Evolutionary conservation across 2,329 filamentous ascomycete species (phyloP).

Genomic region (Sporothrix globosa): DNA sequence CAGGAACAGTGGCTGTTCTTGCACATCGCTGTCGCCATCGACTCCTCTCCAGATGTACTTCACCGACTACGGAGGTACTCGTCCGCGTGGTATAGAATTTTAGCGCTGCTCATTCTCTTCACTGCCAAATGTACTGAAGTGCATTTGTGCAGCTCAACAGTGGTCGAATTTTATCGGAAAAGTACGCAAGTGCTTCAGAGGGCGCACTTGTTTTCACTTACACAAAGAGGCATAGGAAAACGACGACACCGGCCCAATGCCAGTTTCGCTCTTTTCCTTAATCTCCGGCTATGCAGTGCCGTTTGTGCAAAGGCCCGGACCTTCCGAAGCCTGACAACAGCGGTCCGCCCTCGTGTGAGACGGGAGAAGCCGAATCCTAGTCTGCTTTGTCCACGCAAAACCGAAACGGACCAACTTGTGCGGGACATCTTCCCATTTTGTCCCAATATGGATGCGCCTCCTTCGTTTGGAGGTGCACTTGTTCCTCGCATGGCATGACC

Average conservation of each 20-base stretch:
- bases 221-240: background rate
- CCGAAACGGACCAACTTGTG: background rate
- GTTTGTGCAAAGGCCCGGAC: constrained; percentile 21
- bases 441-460: background rate
- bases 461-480: background rate
- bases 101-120: background rate
- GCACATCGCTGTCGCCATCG: background rate
- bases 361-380: constrained; percentile 11
- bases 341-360: constrained; percentile 16
- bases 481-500: constrained; percentile 19
- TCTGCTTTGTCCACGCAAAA: background rate
- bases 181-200: background rate
- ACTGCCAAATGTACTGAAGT: background rate
- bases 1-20: constrained; percentile 20
- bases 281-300: background rate
- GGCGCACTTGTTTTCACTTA: background rate
- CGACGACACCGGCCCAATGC: background rate
- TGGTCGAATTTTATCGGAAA: background rate
- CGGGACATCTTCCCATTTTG: background rate
- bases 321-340: constrained; percentile 9
- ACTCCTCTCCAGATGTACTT: background rate
- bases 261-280: background rate
- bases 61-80: background rate
- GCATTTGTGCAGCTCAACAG: background rate
- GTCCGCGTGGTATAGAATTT: background rate